These are phyloP conservation scores for Pseudozyma tsukubaensis DNA, from an alignment of 1,284 basidiomycete species.

Conservation along the genomic window DNA sequence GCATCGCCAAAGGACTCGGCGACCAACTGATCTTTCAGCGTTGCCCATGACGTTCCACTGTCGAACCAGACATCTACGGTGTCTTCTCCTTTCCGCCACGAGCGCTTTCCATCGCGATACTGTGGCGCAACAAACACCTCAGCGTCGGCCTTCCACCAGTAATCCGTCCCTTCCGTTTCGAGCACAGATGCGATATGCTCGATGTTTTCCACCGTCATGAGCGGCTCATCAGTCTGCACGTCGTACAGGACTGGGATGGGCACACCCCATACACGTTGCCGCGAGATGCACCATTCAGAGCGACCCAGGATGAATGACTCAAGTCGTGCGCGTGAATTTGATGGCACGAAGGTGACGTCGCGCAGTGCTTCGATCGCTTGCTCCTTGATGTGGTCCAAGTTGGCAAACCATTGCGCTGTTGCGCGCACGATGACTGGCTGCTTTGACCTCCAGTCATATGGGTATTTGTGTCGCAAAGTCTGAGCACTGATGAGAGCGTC, in stretches of 20 bases:
- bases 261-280: constrained; percentile 97
- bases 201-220: constrained; percentile 79
- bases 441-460: constrained; percentile 97
- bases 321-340: constrained; percentile 73
- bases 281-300: constrained; percentile 99
- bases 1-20: background rate
- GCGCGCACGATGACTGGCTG: constrained; percentile 93
- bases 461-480: constrained; percentile 87
- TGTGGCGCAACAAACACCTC: constrained; percentile 76
- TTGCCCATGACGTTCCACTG: constrained; percentile 93
- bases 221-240: constrained; percentile 73
- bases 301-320: constrained; percentile 85
- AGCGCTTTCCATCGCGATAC: constrained; percentile 31
- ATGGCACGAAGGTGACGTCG: constrained; percentile 81
- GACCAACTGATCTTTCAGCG: constrained; percentile 72
- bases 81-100: constrained; percentile 76
- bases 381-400: constrained; percentile 84
- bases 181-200: constrained; percentile 83
- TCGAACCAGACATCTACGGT: constrained; percentile 99
- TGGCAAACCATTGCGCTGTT: constrained; percentile 98
- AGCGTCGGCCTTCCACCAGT: constrained; percentile 92
- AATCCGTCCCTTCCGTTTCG: constrained; percentile 77
- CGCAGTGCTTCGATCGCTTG: constrained; percentile 79
- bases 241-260: constrained; percentile 92
- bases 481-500: constrained; percentile 76